Evolutionary conservation across 192 early-diverging fungal genomes (phyloP), one percentile per base, ranked within the genome.

Genomic region (Thamnidium elegans): DNA sequence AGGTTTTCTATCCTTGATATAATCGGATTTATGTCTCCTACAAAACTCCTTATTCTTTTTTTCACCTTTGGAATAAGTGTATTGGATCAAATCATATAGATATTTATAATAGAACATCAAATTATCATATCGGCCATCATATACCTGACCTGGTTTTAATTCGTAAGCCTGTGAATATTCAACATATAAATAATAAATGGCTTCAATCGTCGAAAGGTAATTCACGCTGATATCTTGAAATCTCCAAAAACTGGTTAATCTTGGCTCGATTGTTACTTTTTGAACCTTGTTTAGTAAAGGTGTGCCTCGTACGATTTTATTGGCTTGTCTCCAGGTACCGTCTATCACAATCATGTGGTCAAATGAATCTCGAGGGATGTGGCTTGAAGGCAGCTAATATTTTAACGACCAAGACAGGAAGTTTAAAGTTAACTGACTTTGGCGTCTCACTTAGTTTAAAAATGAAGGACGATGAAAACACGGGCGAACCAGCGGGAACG

Each of bases 341-440:
- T 98, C 94, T 50, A 98, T 86, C 8, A 98, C 94, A 58, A 96
- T 72, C 5, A 94, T 64, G 48, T 77, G 78, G 66, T 93, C 90
- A 67, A 94, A 91, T 0, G 81, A 75, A 1, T 55, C 67, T 11
- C 78, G n/a, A n/a, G n/a, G n/a, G n/a, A n/a, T 87, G 94, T 55
- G 97, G 97, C 70, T 72, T 99, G 23, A 99, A 99, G 73, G 94
- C 92, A 8, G 94, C 95, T 51, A 99, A 99, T 70, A 92, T 99
- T 58, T 70, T 99, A 50, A 92, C 92, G 0, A 99, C 96, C 17
- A 99, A 99, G 65, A 88, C 87, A 50, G 96, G 95, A 3, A 87
- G 90, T 61, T 90, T 96, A 3, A 99, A 99, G 71, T 78, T 99
- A 54, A 89, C 93, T 0, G 96, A 99, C 70, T 99, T 99, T 82